Conservation (phyloP, 441 rosid genomes). For the Erodium chrysanthum region DNA sequence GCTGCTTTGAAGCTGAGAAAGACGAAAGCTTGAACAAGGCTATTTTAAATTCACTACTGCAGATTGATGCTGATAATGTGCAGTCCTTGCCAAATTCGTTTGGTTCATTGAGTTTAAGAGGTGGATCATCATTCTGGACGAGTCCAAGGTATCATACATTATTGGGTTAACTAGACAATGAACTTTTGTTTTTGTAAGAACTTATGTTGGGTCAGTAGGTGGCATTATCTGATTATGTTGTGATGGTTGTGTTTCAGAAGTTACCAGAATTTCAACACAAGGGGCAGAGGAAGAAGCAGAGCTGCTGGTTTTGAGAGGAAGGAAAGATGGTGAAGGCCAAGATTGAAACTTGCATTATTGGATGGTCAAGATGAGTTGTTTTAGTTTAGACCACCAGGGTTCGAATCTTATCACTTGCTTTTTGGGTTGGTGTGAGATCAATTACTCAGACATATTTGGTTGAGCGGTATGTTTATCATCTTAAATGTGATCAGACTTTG, state of each 20-base stretch:
- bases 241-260: not conserved
- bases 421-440: too few species aligned
- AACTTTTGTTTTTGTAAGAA: not conserved
- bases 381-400: too few species aligned
- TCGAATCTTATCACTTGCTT: too few species aligned
- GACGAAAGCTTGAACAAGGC: slow-evolving; percentile 28
- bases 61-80: slow-evolving; percentile 13
- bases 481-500: too few species aligned
- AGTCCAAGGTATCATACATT: not conserved
- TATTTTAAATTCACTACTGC: slow-evolving; percentile 26
- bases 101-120: not conserved
- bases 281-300: not conserved
- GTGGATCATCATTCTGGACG: not conserved
- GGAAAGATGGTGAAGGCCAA: not conserved
- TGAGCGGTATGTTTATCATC: too few species aligned
- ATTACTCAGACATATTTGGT: too few species aligned
- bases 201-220: not conserved
- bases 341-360: not conserved
- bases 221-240: not conserved
- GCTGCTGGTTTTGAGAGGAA: too few species aligned
- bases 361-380: too few species aligned
- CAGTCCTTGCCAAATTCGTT: not conserved
- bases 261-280: not conserved
- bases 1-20: slow-evolving; percentile 37
- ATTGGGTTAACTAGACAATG: not conserved